Evolutionary conservation across 352 stramenopile species (phyloP), one percentile per base, ranked within the genome.

Genomic region (Sclerospora graminicola): DNA sequence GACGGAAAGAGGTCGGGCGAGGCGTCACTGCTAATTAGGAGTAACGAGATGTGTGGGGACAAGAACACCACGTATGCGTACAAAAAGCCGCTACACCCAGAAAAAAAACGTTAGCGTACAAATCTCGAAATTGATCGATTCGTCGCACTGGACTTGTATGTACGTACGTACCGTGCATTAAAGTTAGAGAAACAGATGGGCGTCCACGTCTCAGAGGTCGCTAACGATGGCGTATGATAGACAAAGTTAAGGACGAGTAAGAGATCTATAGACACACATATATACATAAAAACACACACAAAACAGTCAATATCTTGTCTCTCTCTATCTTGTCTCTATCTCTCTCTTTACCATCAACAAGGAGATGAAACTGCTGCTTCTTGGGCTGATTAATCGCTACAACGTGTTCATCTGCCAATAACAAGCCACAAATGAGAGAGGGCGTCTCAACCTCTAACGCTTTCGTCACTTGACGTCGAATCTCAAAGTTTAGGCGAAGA

Each of bases 51-150:
- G 48, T 79, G 57, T 10, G 21, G 46, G 5, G 61, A 61, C 34
- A 85, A 52, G 46, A 85, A 88, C n/a, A 75, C 57, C 16, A 88
- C 55, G 46, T 88, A 88, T 6, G 69, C 76, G 33, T 88, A 69
- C 14, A 88, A 48, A 36, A 88, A 88, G 19, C 76, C 76, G 37
- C 72, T 85, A 36, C 3, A 29, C 27, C 38, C 5, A 18, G 7
- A 33, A 13, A 33, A 15, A 8, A 33, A 33, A 15, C 28, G 28
- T 2, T 28, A 15, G 6, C 15, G 16, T 10, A 45, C 16, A 43
- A 35, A 1, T 23, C 8, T 10, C 11, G 5, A 29, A 29, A 28
- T 28, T 11, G 11, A 18, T 7, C 16, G 8, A 18, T 35, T 18
- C 10, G 18, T 20, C 20, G 9, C 0, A 32, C n/a, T n/a, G n/a